A percentile compares a stretch with the other conserved stretches of the same genome.
phyloP scores from a whole-genome alignment of 202 grass and related monocot genomes.

The Miscanthus sacchariflorus region DNA sequence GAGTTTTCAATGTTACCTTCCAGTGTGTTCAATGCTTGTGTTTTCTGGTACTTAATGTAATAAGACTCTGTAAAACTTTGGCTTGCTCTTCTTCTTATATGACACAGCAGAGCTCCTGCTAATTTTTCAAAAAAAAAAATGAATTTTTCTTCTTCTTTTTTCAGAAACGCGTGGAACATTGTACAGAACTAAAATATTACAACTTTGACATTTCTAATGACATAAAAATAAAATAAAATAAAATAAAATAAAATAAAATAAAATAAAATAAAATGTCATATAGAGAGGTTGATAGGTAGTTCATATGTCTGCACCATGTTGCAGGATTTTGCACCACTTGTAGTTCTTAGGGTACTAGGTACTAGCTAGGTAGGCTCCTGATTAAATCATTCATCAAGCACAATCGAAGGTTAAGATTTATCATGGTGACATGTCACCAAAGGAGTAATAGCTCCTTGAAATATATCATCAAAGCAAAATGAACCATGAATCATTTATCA shows the following conservation, averaged over 20 bases:
- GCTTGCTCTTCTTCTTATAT: too few relatives aligned
- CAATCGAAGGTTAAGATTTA: not conserved
- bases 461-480: slow-evolving; percentile 19
- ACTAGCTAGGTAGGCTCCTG: slow-evolving; percentile 34
- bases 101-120: too few relatives aligned
- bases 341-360: slow-evolving; percentile 31
- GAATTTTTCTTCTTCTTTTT: not conserved
- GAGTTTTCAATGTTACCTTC: too few relatives aligned
- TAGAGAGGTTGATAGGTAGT: not conserved
- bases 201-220: not conserved
- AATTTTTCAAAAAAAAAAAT: not conserved
- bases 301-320: not conserved
- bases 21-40: too few relatives aligned
- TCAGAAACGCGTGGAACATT: not conserved
- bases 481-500: not conserved
- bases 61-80: too few relatives aligned
- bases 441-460: slow-evolving; percentile 26
- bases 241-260: not conserved
- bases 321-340: not conserved
- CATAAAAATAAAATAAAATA: not conserved
- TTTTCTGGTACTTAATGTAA: too few relatives aligned
- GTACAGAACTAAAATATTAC: not conserved
- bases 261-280: not conserved
- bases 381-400: slow-evolving; percentile 20
- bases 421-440: slow-evolving; percentile 18